Evolutionary conservation across 2,329 filamentous ascomycete genomes (phyloP), one percentile per base, ranked within the genome.

Genomic region (Penicillium sp.): DNA sequence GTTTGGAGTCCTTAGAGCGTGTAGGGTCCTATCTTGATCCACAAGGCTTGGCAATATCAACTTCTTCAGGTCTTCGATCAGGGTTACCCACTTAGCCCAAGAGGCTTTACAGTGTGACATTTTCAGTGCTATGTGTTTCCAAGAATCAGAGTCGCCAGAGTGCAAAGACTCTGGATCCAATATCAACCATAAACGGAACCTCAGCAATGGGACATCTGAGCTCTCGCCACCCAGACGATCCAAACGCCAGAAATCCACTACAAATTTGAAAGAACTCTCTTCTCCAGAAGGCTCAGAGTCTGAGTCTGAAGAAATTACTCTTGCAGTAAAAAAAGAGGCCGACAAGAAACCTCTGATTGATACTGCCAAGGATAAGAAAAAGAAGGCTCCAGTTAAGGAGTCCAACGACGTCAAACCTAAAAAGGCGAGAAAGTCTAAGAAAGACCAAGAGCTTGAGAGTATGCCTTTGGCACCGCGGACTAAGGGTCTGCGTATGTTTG

Each of bases 401-500:
- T 26, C 45, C 25, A 41, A 36, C 19, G 42, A 53, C 76, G 82
- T 30, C 25, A 68, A 66, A 43, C 53, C 63, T 7, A 69, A 61
- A 30, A 83, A 82, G 66, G 73, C 77, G 14, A 85, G 82, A 66
- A 81, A 83, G 67, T 80, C 80, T 37, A 82, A 84, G 61, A 66
- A 68, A 53, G 79, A 82, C 63, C 81, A 84, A 57, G 82, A 84
- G 60, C 76, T 79, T 52, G 76, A 78, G 48, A 80, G 80, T 61
- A 75, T 77, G 79, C 86, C 89, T 0, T 73, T 96, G 1, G 87
- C 86, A 19, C 77, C 80, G 26, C 83, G 94, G 35, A 92, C 91
- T 0, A 75, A 81, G 5, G 84, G 85, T 1, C 78, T 93, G 59
- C 87, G 87, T 70, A 89, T 97, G 82, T 88, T 89, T 67, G 88